phyloP scores from a whole-genome alignment of 2,329 filamentous ascomycete species.

The Exophiala sp. region DNA sequence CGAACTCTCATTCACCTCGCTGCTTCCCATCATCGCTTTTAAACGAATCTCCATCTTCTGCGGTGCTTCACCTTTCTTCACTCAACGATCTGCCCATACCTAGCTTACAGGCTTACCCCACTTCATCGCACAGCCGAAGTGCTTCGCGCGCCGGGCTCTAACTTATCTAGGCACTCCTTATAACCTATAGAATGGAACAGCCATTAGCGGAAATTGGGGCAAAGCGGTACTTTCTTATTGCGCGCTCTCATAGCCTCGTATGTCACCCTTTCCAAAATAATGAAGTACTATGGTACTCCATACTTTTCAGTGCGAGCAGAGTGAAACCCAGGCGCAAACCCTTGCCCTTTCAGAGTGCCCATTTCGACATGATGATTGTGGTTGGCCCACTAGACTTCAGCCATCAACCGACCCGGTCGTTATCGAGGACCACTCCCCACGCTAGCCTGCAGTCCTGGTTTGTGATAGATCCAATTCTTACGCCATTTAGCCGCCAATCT shows the following conservation, averaged over 20 bases:
- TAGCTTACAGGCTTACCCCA: not conserved
- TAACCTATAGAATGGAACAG: not conserved
- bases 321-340: no score
- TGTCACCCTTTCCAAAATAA: not conserved
- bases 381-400: not conserved
- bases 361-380: no score
- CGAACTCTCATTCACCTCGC: not conserved
- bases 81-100: not conserved
- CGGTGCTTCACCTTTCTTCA: not conserved
- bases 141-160: no score
- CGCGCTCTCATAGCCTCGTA: conserved; percentile 1
- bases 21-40: not conserved
- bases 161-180: not conserved
- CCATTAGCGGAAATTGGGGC: conserved; percentile 18
- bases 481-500: conserved; percentile 16
- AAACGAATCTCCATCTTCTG: not conserved
- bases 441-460: conserved; percentile 13
- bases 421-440: conserved; percentile 12
- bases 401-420: conserved; percentile 3
- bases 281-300: no score
- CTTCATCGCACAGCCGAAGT: conserved; percentile 8
- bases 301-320: no score
- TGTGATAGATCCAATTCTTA: conserved; percentile 15
- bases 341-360: not conserved
- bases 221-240: conserved; percentile 1